Evolutionary conservation across 2,329 filamentous ascomycete species (phyloP).

Genomic region (Exophiala sp.): DNA sequence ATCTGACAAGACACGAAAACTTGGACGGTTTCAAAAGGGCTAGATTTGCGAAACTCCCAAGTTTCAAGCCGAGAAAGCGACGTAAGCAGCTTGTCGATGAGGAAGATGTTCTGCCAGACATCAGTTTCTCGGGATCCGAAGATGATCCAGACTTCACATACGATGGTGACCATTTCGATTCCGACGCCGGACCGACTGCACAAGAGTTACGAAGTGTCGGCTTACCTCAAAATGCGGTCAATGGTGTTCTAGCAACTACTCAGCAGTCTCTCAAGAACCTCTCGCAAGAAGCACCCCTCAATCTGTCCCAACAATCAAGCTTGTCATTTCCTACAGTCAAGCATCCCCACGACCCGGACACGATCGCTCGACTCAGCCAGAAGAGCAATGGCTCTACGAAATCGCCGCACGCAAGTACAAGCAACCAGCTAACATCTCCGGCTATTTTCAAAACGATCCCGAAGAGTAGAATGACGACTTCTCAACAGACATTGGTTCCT

Average conservation of each 20-base stretch:
- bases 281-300: background rate
- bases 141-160: conserved; percentile 14
- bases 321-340: conserved; percentile 74
- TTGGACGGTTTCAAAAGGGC: conserved; percentile 27
- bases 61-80: conserved; percentile 19
- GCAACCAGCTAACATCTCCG: conserved; percentile 4
- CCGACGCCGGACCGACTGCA: background rate
- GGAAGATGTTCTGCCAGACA: conserved; percentile 20
- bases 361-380: conserved; percentile 65
- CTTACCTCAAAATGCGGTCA: background rate
- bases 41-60: conserved; percentile 8
- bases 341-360: conserved; percentile 64
- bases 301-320: conserved; percentile 37
- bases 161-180: background rate
- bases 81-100: conserved; percentile 23
- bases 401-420: conserved; percentile 25
- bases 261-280: background rate
- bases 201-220: conserved; percentile 2
- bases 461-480: background rate
- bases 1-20: conserved; percentile 29
- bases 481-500: conserved; percentile 8
- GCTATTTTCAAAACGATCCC: conserved; percentile 4
- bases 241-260: background rate
- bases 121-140: conserved; percentile 17
- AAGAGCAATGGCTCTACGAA: conserved; percentile 54